Conservation (phyloP, 2,329 filamentous ascomycete genomes). For the Exserohilum turcica region DNA sequence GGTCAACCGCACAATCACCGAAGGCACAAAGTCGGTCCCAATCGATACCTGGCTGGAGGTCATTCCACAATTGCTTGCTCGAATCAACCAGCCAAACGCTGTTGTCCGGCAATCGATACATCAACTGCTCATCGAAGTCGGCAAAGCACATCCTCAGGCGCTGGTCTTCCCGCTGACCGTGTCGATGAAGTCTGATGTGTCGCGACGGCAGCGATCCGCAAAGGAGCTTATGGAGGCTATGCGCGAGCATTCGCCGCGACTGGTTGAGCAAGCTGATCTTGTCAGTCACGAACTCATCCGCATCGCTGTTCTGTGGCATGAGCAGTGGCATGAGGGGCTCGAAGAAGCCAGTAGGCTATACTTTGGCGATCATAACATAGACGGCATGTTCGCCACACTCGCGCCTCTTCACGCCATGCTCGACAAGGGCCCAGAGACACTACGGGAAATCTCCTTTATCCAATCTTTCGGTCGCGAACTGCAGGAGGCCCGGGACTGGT, state of each 20-base stretch:
- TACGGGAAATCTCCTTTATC: constrained; percentile 94
- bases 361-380: constrained; percentile 96
- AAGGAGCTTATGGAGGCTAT: constrained; percentile 97
- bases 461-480: constrained; percentile 97
- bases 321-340: constrained; percentile 97
- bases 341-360: constrained; percentile 96
- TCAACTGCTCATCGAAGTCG: constrained; percentile 88
- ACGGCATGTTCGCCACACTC: constrained; percentile 93
- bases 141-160: constrained; percentile 91
- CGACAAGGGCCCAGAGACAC: constrained; percentile 86
- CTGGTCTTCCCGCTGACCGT: constrained; percentile 97
- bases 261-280: constrained; percentile 93
- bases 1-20: constrained; percentile 84
- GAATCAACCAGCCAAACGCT: constrained; percentile 94
- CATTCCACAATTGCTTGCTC: constrained; percentile 93
- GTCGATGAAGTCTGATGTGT: constrained; percentile 93
- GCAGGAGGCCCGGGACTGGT: constrained; percentile 94
- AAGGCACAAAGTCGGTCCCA: constrained; percentile 89
- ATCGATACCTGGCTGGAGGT: constrained; percentile 99
- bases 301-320: constrained; percentile 96
- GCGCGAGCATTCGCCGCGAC: constrained; percentile 87
- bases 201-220: constrained; percentile 83
- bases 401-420: constrained; percentile 90
- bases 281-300: constrained; percentile 97
- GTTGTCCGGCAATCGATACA: constrained; percentile 90